Base-by-base conservation (phyloP, 2,329 filamentous ascomycete species). In the Fusarium decemcellulare region DNA sequence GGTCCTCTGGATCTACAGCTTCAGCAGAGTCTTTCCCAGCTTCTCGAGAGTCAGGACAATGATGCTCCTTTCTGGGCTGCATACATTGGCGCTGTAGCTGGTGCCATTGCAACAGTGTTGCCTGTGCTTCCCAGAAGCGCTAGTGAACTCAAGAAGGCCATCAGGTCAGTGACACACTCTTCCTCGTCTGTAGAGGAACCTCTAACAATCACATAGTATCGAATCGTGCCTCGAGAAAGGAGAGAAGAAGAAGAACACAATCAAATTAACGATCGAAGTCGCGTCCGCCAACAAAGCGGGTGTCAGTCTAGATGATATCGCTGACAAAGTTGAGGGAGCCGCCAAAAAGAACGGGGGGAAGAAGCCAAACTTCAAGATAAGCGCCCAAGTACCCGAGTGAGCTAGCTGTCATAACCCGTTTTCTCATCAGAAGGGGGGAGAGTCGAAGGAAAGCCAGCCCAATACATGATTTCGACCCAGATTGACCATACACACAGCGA, bases 1-100 rank as follows among this genome's bases (percentile, higher is more conserved):
- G 83, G 83, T 0, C 83, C 84, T 2, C 76, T 81, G 1, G 88
- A 91, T 64, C 73, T 75, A 14, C 76, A 79, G 47, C 76, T 88
- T 12, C 79, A 83, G 61, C 69, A 72, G 5, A 80, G 81, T 7
- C 76, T 89, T n/a, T 79, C 79, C 36, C 76, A 72, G 15, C 74
- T 89, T 37, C 75, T 86, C 15, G 74, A 77, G 36, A 76, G 73
- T 18, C 77, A 79, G 18, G 76, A 80, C 63, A 64, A 67, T 2
- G 79, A 84, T 50, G 79, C 82, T 3, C 73, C 80, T 2, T 88
- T 88, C 67, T 88, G 86, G 87, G 83, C 85, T 10, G 81, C 83
- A 54, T 88, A 88, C 61, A 77, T 86, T 14, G 87, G 87, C 9
- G 81, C 82, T 14, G 78, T 87, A 32, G 83, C 85, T 5, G 77